These are phyloP conservation scores for Cladobotryum mycophilum DNA, from an alignment of 2,329 filamentous ascomycete species.

Conservation along the genomic window DNA sequence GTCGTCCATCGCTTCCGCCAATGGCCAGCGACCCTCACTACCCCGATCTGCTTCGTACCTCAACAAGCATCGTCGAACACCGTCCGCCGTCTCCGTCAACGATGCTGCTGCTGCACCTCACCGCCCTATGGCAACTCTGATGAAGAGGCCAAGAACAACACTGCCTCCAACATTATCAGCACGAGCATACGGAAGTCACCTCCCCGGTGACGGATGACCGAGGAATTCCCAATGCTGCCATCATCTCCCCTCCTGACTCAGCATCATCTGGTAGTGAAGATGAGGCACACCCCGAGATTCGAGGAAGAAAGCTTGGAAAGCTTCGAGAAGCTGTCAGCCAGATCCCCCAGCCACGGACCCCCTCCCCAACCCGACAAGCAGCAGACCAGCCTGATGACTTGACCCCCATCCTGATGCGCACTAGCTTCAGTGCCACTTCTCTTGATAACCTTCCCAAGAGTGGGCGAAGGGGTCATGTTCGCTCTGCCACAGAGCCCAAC, in stretches of 20 bases:
- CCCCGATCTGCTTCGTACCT: conserved; percentile 62
- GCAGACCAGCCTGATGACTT: neutral
- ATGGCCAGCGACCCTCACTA: conserved; percentile 43
- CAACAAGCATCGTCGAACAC: conserved; percentile 55
- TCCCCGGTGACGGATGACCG: conserved; percentile 66
- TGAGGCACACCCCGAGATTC: conserved; percentile 50
- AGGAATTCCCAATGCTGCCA: conserved; percentile 72
- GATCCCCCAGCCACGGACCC: conserved; percentile 47
- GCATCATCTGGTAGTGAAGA: conserved; percentile 77
- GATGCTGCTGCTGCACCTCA: conserved; percentile 17
- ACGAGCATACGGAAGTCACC: conserved; percentile 72
- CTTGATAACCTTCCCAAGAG: conserved; percentile 36
- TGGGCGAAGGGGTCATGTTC: conserved; percentile 43
- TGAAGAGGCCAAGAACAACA: conserved; percentile 22
- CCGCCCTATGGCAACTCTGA: conserved; percentile 44
- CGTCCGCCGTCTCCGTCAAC: conserved; percentile 34
- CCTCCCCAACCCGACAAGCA: conserved; percentile 38
- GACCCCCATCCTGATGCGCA: conserved; percentile 27
- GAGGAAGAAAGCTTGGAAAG: conserved; percentile 45
- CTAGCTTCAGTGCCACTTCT: conserved; percentile 42
- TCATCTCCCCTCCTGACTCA: conserved; percentile 89
- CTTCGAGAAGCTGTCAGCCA: conserved; percentile 75
- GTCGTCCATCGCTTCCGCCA: conserved; percentile 45
- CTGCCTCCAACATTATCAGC: conserved; percentile 36
- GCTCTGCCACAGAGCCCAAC: conserved; percentile 51